Evolutionary conservation across 805 yeast genomes (phyloP).

Genomic region (Pichia nanzhaoensis): DNA sequence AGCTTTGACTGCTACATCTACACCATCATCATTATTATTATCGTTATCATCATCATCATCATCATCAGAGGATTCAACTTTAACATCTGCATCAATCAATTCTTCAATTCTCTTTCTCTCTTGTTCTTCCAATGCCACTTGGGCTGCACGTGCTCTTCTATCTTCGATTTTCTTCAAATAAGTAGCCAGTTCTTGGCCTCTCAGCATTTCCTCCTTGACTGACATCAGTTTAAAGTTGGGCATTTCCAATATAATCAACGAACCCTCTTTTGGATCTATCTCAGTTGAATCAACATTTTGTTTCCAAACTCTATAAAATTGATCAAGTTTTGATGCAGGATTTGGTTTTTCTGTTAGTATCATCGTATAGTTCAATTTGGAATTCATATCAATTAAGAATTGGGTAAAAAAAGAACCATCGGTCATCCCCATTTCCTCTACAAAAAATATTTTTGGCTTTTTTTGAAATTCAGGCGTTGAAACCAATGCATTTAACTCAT

Average conservation of each 20-base stretch:
- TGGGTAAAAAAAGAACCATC: constrained; percentile 56
- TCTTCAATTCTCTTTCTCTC: constrained; percentile 24
- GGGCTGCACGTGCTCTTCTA: constrained; percentile 36
- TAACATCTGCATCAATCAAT: constrained; percentile 28
- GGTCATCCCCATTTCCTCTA: constrained; percentile 60
- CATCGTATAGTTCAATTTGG: constrained; percentile 59
- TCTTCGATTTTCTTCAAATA: constrained; percentile 42
- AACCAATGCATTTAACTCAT: constrained; percentile 45
- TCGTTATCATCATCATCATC: constrained; percentile 17
- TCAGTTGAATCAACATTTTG: constrained; percentile 16
- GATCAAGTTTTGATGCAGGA: not conserved
- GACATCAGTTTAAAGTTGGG: constrained; percentile 28
- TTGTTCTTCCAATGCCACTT: constrained; percentile 27
- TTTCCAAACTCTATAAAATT: constrained; percentile 7
- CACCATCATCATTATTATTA: constrained; percentile 29
- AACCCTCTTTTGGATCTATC: constrained; percentile 47
- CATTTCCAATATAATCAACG: constrained; percentile 48
- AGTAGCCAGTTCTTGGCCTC: constrained; percentile 42
- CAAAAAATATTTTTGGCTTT: constrained; percentile 72
- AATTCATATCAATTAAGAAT: constrained; percentile 49
- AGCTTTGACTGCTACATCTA: no score
- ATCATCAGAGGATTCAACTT: constrained; percentile 24
- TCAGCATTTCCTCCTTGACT: constrained; percentile 42
- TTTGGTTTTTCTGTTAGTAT: constrained; percentile 65
- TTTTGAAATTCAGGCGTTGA: not conserved